Conservation (phyloP, 345 rosid species). For the Physaria fendleri region DNA sequence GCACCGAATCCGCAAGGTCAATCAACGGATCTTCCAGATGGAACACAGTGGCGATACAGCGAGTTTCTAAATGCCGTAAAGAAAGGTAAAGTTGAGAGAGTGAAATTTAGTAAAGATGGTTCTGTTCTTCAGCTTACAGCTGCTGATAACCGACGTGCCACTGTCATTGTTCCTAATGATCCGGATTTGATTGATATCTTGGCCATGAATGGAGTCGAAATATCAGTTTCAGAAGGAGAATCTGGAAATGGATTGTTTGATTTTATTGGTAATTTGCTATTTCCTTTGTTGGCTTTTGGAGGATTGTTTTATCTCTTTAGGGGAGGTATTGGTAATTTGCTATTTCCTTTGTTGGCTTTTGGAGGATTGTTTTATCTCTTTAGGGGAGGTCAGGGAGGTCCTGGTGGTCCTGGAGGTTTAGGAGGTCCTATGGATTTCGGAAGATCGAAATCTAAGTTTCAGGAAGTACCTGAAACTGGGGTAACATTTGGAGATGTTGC, state of each 20-base stretch:
- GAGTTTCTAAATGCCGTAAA: conserved; percentile 72
- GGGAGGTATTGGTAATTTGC: conserved; percentile 55
- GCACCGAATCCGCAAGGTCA: conserved; percentile 50
- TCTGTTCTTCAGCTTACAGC: conserved; percentile 58
- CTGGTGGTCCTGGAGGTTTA: conserved; percentile 67
- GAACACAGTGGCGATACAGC: conserved; percentile 74
- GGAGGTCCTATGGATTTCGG: conserved; percentile 93
- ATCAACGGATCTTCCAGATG: conserved; percentile 61
- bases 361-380: conserved; percentile 67
- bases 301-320: conserved; percentile 67
- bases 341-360: conserved; percentile 58
- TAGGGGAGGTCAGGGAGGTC: conserved; percentile 68
- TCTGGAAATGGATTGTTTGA: conserved; percentile 53
- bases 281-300: conserved; percentile 58
- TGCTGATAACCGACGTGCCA: conserved; percentile 60
- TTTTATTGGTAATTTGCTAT: conserved; percentile 56
- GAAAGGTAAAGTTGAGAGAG: conserved; percentile 70
- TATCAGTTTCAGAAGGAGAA: conserved; percentile 73
- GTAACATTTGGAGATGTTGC: conserved; percentile 74
- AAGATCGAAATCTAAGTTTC: conserved; percentile 70
- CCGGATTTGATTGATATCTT: conserved; percentile 67
- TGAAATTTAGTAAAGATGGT: conserved; percentile 72
- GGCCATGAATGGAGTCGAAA: conserved; percentile 75
- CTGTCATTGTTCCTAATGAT: conserved; percentile 59
- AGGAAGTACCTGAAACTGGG: conserved; percentile 82